Percentiles rank a stretch among this genome's conserved stretches.
These are phyloP conservation scores for Lachnellula arida DNA, from an alignment of 2,329 filamentous ascomycete species.

Conservation along the genomic window DNA sequence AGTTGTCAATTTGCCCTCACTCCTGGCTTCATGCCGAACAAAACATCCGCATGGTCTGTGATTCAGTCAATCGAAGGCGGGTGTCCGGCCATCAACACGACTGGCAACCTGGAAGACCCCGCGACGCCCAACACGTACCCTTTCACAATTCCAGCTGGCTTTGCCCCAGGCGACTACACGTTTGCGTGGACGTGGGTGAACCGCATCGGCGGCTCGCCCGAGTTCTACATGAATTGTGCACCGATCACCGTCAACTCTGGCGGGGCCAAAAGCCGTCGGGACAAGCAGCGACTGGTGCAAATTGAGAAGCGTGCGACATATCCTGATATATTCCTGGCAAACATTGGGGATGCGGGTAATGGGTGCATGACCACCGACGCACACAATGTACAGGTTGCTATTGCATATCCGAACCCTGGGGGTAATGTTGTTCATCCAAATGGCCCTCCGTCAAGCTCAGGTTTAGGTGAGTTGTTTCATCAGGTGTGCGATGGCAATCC, in stretches of 20 bases:
- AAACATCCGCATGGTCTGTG: not conserved
- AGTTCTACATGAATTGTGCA: constrained; percentile 1
- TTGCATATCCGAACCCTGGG: not conserved
- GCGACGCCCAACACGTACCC: not conserved
- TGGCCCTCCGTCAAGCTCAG: not conserved
- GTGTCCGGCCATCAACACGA: not conserved
- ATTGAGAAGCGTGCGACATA: not conserved
- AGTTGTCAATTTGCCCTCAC: not conserved
- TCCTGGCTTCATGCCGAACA: not conserved
- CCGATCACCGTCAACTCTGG: not conserved
- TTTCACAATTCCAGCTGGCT: not conserved
- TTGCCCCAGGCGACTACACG: not conserved
- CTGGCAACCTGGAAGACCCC: not conserved
- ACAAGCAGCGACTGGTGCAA: too few relatives aligned
- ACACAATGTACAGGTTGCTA: not conserved
- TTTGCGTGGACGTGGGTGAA: not conserved
- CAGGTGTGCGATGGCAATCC: constrained; percentile 1
- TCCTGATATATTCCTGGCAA: constrained; percentile 1
- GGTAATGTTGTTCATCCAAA: constrained; percentile 1
- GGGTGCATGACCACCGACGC: not conserved
- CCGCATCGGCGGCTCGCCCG: not conserved
- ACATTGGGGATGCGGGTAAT: not conserved
- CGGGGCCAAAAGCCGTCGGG: too few relatives aligned
- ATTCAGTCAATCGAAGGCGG: not conserved
- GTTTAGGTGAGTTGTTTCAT: not conserved